Evolutionary conservation across 768 basidiomycete species (phyloP).

Genomic region (Pisolithus orientalis): DNA sequence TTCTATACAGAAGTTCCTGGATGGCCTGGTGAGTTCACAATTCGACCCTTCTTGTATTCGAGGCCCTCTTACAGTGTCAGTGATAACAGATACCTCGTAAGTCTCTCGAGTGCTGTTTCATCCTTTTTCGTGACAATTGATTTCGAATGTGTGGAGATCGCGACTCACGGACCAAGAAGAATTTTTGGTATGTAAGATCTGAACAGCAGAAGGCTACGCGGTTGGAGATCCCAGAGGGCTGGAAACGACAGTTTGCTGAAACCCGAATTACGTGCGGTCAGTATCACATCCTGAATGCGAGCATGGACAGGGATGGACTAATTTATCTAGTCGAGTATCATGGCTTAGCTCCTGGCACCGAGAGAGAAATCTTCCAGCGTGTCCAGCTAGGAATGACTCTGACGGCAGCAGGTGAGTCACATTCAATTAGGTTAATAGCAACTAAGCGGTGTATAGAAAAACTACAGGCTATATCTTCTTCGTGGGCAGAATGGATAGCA

Average conservation of each 20-base stretch:
- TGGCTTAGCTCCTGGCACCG: slow-evolving; percentile 44
- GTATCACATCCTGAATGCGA: slow-evolving; percentile 12
- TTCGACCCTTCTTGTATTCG: background rate
- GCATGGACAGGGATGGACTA: background rate
- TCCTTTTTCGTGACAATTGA: slow-evolving; percentile 9
- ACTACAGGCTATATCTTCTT: slow-evolving; percentile 69
- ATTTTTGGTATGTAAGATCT: slow-evolving; percentile 55
- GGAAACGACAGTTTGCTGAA: slow-evolving; percentile 44
- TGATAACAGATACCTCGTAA: slow-evolving; percentile 47
- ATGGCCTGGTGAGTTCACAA: slow-evolving; percentile 35
- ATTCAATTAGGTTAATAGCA: background rate
- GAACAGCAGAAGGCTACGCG: slow-evolving; percentile 38
- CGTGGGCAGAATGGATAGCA: slow-evolving; percentile 62
- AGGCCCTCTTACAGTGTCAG: slow-evolving; percentile 5
- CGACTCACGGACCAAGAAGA: slow-evolving; percentile 51
- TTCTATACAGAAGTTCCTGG: slow-evolving; percentile 39
- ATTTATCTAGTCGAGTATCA: slow-evolving; percentile 58
- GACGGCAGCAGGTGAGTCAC: slow-evolving; percentile 55
- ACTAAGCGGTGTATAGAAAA: slow-evolving; percentile 46
- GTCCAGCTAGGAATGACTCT: slow-evolving; percentile 77
- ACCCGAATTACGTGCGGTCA: slow-evolving; percentile 67
- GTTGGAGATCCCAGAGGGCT: slow-evolving; percentile 46
- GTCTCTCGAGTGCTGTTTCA: slow-evolving; percentile 13
- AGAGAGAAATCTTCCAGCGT: slow-evolving; percentile 78
- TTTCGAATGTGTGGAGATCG: slow-evolving; percentile 38